Evolutionary conservation across 1,284 basidiomycete species (phyloP).

Genomic region (Bjerkandera adusta): DNA sequence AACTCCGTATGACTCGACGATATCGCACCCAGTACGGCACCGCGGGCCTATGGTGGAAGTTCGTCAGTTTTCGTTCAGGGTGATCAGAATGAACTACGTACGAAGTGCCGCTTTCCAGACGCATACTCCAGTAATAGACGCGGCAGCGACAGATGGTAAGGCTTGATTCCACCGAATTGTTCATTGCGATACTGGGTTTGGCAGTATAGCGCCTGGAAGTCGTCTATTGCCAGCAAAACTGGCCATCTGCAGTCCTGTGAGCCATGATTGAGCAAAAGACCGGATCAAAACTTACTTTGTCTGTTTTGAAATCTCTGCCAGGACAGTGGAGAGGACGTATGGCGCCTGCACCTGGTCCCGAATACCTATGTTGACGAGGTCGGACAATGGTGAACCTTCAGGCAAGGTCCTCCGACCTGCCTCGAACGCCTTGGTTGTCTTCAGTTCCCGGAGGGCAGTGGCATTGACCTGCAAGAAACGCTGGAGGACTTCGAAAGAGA

Average conservation of each 20-base stretch:
- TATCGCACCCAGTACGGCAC: constrained; percentile 67
- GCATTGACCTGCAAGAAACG: constrained; percentile 58
- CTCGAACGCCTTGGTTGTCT: constrained; percentile 40
- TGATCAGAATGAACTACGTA: constrained; percentile 35
- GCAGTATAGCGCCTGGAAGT: constrained; percentile 81
- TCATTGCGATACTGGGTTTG: constrained; percentile 76
- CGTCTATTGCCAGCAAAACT: constrained; percentile 85
- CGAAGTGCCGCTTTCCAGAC: constrained; percentile 66
- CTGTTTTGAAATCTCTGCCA: constrained; percentile 70
- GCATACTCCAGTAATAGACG: constrained; percentile 78
- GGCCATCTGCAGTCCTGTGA: constrained; percentile 45
- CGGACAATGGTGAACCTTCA: constrained; percentile 48
- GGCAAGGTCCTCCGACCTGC: constrained; percentile 46
- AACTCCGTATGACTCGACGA: constrained; percentile 54
- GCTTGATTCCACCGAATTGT: constrained; percentile 67
- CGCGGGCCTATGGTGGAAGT: constrained; percentile 50
- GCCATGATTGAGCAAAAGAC: too few species aligned
- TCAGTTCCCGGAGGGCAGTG: constrained; percentile 37
- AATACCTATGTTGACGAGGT: constrained; percentile 60
- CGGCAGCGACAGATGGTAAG: constrained; percentile 83
- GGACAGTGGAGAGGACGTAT: constrained; percentile 59
- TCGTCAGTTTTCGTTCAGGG: too few species aligned
- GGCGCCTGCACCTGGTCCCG: constrained; percentile 59
- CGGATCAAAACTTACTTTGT: constrained; percentile 56
- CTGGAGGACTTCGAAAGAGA: constrained; percentile 58